A percentile compares a stretch with the other conserved stretches of the same genome.
Evolutionary conservation across 495 filamentous ascomycete species (phyloP).

Genomic region (Xylaria curta): DNA sequence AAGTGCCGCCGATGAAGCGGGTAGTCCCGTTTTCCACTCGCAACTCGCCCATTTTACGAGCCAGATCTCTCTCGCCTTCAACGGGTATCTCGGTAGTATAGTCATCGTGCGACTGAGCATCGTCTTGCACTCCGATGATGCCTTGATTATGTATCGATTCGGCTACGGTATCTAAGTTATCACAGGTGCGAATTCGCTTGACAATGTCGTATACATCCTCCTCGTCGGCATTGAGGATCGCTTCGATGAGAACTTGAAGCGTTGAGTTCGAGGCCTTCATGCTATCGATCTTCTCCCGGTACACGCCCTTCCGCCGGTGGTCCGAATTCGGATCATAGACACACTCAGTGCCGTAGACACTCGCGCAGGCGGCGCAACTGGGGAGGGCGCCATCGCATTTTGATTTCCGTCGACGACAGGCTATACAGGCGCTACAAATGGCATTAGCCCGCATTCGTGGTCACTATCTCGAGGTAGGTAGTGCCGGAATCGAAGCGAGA

Average conservation of each 20-base stretch:
- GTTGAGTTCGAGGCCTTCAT: conserved; percentile 87
- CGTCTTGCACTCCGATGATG: conserved; percentile 50
- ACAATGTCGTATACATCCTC: conserved; percentile 84
- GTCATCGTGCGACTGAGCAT: conserved; percentile 46
- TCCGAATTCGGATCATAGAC: conserved; percentile 96
- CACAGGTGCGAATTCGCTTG: conserved; percentile 86
- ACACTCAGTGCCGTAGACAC: conserved; percentile 92
- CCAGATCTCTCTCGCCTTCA: conserved; percentile 83
- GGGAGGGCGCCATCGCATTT: conserved; percentile 96
- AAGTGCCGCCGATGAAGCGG: conserved; percentile 93
- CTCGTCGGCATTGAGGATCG: conserved; percentile 86
- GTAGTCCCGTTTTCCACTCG: conserved; percentile 86
- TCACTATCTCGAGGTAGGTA: neutral
- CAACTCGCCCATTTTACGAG: conserved; percentile 92
- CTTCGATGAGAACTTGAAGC: conserved; percentile 88
- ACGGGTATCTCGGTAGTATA: conserved; percentile 53
- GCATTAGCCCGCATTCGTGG: conserved; percentile 8
- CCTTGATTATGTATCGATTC: conserved; percentile 71
- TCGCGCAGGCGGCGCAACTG: conserved; percentile 91
- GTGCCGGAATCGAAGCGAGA: neutral
- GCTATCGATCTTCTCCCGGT: conserved; percentile 91
- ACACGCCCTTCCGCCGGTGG: conserved; percentile 94
- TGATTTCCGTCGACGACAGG: conserved; percentile 86
- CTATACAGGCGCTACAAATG: conserved; percentile 74
- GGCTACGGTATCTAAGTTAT: conserved; percentile 88